These are phyloP conservation scores for Neurospora africana DNA, from an alignment of 495 filamentous ascomycete genomes.

Conservation along the genomic window DNA sequence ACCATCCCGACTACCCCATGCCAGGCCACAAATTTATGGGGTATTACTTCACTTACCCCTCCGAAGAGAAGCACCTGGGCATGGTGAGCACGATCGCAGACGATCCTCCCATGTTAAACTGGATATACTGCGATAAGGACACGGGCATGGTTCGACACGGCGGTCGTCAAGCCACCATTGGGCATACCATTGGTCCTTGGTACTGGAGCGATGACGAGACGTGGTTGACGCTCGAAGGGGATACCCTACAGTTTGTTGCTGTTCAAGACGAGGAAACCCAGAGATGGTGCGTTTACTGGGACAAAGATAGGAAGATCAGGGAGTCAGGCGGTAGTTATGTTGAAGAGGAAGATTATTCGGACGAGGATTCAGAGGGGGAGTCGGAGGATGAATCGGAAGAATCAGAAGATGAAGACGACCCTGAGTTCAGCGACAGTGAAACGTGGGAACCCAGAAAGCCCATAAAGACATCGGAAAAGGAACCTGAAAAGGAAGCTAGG, in stretches of 20 bases:
- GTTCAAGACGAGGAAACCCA: slow-evolving; percentile 30
- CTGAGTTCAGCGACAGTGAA: slow-evolving; percentile 10
- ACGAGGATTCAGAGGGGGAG: slow-evolving; percentile 14
- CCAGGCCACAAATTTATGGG: slow-evolving; percentile 47
- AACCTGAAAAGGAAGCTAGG: not conserved
- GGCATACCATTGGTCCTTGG: slow-evolving; percentile 46
- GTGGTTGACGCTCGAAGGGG: slow-evolving; percentile 40
- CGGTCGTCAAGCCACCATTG: slow-evolving; percentile 33
- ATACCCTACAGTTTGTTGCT: slow-evolving; percentile 28
- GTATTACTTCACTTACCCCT: slow-evolving; percentile 50
- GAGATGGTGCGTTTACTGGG: slow-evolving; percentile 36
- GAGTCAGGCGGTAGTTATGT: not conserved
- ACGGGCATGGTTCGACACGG: slow-evolving; percentile 46
- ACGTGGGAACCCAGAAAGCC: not conserved
- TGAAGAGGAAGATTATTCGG: slow-evolving; percentile 7
- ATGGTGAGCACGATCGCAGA: slow-evolving; percentile 48
- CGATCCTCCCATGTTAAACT: slow-evolving; percentile 53
- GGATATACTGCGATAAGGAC: slow-evolving; percentile 52
- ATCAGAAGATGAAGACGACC: slow-evolving; percentile 16
- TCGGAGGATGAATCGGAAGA: slow-evolving; percentile 21
- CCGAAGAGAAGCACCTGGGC: slow-evolving; percentile 42
- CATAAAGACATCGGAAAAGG: not conserved
- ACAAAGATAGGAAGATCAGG: slow-evolving; percentile 24
- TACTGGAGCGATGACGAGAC: slow-evolving; percentile 45
- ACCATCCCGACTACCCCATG: slow-evolving; percentile 32